Percentiles rank a stretch among this genome's conserved stretches.
Conservation (phyloP, 257 asterid genomes). For the Pogostemon cablin region DNA sequence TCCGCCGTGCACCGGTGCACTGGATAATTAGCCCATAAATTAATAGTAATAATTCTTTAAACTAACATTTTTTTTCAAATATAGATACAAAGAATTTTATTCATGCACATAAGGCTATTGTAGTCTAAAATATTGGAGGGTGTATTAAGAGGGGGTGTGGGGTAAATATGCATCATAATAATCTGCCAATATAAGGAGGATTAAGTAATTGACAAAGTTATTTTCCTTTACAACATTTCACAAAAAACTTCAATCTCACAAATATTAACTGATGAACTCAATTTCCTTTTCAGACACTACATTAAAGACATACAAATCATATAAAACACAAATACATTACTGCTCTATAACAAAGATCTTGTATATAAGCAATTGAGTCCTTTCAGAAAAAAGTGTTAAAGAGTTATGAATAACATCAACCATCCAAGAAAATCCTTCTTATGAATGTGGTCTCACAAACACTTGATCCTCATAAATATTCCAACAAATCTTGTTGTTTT, state of each 20-base stretch:
- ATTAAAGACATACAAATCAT: neutral
- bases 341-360: neutral
- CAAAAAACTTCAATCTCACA: neutral
- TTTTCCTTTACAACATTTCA: neutral
- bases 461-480: slow-evolving; percentile 46
- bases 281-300: neutral
- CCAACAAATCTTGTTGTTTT: slow-evolving; percentile 62
- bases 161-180: neutral
- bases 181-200: neutral
- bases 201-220: neutral
- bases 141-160: too few species aligned
- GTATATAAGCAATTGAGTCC: neutral
- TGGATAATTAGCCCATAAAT: too few species aligned
- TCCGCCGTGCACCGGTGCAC: too few species aligned
- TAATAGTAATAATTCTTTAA: too few species aligned
- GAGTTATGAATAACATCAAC: neutral
- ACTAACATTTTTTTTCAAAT: too few species aligned
- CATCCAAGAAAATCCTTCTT: slow-evolving; percentile 15
- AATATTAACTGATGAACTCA: neutral
- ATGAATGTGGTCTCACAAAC: slow-evolving; percentile 11
- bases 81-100: too few species aligned
- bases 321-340: neutral
- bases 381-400: neutral
- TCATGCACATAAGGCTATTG: too few species aligned
- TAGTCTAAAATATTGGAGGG: too few species aligned